Conservation (phyloP, 202 grass and related monocot species). For the Schoenoplectus triqueter region DNA sequence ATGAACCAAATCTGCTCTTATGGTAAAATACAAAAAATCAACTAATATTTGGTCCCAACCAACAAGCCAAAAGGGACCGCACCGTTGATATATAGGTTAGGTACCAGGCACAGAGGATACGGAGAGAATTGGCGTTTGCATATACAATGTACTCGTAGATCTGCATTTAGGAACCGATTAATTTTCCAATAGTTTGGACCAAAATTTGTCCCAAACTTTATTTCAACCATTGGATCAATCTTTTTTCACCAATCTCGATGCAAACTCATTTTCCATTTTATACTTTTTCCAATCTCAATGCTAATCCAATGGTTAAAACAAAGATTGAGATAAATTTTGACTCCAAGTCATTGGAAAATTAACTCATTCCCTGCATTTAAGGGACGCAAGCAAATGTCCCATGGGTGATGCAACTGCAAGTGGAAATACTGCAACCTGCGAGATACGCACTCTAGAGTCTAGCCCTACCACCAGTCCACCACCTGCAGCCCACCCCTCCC, state of each 20-base stretch:
- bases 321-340: no score
- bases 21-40: neutral
- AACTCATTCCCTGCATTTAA: neutral
- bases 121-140: neutral
- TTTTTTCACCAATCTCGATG: no score
- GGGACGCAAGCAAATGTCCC: conserved; percentile 20
- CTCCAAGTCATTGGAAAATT: no score
- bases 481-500: neutral
- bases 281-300: no score
- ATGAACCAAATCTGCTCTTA: no score
- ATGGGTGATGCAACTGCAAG: conserved; percentile 14
- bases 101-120: neutral
- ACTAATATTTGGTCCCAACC: neutral
- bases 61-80: neutral
- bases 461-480: neutral
- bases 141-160: neutral
- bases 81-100: neutral
- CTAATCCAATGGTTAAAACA: no score
- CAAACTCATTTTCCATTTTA: no score
- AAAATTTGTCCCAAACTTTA: no score
- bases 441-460: conserved; percentile 3
- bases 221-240: no score
- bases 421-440: conserved; percentile 26
- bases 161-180: no score
- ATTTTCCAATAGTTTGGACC: no score